Evolutionary conservation across 345 rosid genomes (phyloP).

Genomic region (Eucalyptus cladocalyx): DNA sequence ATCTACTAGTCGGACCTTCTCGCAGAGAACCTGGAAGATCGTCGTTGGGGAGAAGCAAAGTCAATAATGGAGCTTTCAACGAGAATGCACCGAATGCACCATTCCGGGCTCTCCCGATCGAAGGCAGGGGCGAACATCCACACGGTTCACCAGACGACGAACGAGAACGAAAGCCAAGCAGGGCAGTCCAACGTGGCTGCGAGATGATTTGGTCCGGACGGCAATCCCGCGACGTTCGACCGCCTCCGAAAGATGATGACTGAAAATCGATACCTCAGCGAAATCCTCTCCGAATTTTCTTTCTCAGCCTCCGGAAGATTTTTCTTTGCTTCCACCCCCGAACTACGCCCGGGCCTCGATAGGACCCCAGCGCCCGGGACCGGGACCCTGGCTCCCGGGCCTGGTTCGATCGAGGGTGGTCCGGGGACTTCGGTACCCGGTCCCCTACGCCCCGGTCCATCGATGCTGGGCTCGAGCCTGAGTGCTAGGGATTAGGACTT

Average conservation of each 20-base stretch:
- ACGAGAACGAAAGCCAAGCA: background rate
- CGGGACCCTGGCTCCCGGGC: background rate
- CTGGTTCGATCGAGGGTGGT: background rate
- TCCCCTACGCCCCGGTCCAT: background rate
- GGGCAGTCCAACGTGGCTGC: background rate
- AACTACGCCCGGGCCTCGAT: background rate
- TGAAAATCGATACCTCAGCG: background rate
- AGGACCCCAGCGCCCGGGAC: background rate
- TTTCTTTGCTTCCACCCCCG: background rate
- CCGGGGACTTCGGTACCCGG: background rate
- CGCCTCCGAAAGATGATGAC: background rate
- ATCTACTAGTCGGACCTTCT: background rate
- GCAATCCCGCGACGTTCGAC: background rate
- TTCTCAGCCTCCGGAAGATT: background rate
- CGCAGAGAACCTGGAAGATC: background rate
- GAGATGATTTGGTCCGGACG: background rate
- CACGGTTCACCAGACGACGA: background rate
- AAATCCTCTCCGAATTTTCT: background rate
- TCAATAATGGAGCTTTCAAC: background rate
- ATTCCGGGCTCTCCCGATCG: background rate
- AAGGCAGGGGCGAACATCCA: background rate
- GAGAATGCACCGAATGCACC: background rate
- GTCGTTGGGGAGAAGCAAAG: background rate
- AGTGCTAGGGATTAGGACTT: accelerated
- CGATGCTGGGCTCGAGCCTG: accelerated